Conservation (phyloP, 176 grass and related monocot species). For the Carex littledalei region DNA sequence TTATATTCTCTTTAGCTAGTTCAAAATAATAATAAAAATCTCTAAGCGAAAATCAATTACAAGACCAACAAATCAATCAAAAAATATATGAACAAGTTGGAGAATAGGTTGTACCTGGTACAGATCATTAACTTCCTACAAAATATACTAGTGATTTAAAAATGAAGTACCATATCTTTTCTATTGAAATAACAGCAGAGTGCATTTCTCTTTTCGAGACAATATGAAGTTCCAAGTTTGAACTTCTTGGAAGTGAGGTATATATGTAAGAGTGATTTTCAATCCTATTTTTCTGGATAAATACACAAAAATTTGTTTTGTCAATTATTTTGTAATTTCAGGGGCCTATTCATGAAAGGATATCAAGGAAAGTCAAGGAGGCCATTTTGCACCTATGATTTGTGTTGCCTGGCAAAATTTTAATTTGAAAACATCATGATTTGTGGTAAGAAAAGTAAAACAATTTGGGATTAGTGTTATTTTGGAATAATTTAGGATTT, state of each 20-base stretch:
- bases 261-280: background rate
- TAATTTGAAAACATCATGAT: background rate
- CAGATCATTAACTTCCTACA: background rate
- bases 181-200: no score
- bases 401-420: background rate
- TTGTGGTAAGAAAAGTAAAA: no score
- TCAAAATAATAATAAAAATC: background rate
- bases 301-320: background rate
- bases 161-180: background rate
- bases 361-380: conserved; percentile 67
- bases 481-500: no score
- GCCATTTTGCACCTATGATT: conserved; percentile 45
- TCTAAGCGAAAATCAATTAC: background rate
- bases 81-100: background rate
- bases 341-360: conserved; percentile 75
- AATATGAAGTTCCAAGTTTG: conserved; percentile 64
- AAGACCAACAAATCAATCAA: background rate
- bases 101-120: background rate
- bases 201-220: conserved; percentile 91
- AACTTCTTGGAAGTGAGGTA: conserved; percentile 65
- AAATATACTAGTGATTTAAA: background rate
- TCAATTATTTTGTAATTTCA: conserved; percentile 28
- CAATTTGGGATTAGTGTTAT: no score
- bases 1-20: background rate
- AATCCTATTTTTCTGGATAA: background rate